Percentiles rank a stretch among this genome's conserved stretches.
These are phyloP conservation scores for Aspergillus japonicus DNA, from an alignment of 2,329 filamentous ascomycete species.

Conservation along the genomic window DNA sequence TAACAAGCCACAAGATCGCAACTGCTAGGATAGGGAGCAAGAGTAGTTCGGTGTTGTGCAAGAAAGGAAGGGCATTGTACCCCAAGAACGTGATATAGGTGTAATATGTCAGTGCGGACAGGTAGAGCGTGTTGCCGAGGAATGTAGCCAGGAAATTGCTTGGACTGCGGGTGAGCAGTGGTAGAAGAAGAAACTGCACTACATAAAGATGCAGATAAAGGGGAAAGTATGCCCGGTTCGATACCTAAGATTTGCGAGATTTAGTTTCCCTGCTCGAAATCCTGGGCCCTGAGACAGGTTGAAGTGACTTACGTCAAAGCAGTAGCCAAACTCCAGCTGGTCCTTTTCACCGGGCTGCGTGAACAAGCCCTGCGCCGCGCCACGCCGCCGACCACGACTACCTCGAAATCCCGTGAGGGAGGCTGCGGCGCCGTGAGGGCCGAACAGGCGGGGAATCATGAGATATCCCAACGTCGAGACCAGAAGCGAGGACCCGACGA, in stretches of 20 bases:
- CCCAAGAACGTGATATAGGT: conserved; percentile 68
- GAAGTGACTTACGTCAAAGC: conserved; percentile 60
- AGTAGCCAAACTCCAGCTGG: conserved; percentile 68
- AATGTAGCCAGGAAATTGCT: conserved; percentile 51
- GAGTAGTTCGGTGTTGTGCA: conserved; percentile 66
- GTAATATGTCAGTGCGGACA: conserved; percentile 66
- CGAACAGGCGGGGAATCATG: conserved; percentile 61
- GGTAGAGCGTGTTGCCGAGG: conserved; percentile 64
- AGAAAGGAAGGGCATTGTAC: conserved; percentile 67
- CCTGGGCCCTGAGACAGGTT: neutral
- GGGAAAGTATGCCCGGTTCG: conserved; percentile 66
- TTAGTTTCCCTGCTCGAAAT: neutral
- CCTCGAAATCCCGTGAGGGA: conserved; percentile 48
- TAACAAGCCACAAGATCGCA: conserved; percentile 58
- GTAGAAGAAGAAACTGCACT: conserved; percentile 66
- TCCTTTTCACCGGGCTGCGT: conserved; percentile 56
- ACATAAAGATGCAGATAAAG: conserved; percentile 67
- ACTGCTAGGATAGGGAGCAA: conserved; percentile 62
- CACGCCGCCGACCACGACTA: conserved; percentile 49
- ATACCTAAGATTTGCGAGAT: conserved; percentile 44
- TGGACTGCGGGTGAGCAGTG: conserved; percentile 49
- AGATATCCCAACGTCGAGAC: conserved; percentile 65
- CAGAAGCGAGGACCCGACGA: conserved; percentile 59
- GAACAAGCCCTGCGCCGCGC: conserved; percentile 57
- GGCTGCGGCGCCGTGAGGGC: conserved; percentile 50